Percentiles rank a stretch among this genome's conserved stretches.
Evolutionary conservation across 2,329 filamentous ascomycete species (phyloP).

Genomic region (Microdochium nivale): DNA sequence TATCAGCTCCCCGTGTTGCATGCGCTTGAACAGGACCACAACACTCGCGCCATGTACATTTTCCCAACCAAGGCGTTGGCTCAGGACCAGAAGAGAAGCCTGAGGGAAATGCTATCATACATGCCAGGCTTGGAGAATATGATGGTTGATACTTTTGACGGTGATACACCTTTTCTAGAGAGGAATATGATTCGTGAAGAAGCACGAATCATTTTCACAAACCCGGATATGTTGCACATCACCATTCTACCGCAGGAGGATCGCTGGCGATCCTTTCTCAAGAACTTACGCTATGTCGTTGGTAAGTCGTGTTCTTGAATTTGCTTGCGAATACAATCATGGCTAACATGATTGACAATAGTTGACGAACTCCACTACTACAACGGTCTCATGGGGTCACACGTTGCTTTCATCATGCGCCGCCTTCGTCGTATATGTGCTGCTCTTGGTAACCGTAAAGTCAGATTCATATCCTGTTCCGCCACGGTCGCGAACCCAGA

Average conservation of each 20-base stretch:
- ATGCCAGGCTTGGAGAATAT: conserved; percentile 69
- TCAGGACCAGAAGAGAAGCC: conserved; percentile 83
- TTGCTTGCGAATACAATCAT: background rate
- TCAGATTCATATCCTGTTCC: conserved; percentile 93
- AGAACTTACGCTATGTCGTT: conserved; percentile 84
- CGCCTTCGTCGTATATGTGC: conserved; percentile 81
- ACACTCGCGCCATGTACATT: conserved; percentile 88
- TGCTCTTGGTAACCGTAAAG: conserved; percentile 73
- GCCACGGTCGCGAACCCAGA: conserved; percentile 91
- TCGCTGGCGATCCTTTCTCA: conserved; percentile 78
- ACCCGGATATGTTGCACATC: conserved; percentile 95
- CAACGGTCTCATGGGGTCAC: conserved; percentile 87
- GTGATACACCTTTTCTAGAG: conserved; percentile 78
- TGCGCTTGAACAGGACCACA: conserved; percentile 67
- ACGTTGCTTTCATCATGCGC: conserved; percentile 92
- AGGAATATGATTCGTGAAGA: conserved; percentile 77
- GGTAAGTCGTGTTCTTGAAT: conserved; percentile 28
- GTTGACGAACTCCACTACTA: conserved; percentile 92
- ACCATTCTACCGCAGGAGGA: conserved; percentile 90
- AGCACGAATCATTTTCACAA: conserved; percentile 90
- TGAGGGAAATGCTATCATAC: conserved; percentile 76
- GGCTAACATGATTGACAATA: conserved; percentile 6
- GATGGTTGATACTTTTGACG: conserved; percentile 89
- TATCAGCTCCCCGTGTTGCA: conserved; percentile 92
- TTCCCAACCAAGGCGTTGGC: conserved; percentile 96